Evolutionary conservation across 129 eudicot species (phyloP), one percentile per base, ranked within the genome.

Genomic region (Erigeron canadensis): DNA sequence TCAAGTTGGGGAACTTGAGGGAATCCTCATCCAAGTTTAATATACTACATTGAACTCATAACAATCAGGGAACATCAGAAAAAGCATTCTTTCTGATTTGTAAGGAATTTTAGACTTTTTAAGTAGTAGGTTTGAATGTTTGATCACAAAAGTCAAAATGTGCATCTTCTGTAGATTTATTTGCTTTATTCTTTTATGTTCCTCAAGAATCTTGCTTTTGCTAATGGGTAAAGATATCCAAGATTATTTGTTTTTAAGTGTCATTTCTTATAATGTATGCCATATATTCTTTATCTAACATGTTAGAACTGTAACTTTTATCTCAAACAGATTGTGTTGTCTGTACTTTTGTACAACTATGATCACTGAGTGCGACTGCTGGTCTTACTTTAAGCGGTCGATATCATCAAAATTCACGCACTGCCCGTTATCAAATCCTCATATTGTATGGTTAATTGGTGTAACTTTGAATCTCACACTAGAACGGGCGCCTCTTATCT

Each of bases 161-260:
- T 6, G 63, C 63, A 77, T 42, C 56, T 60, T 40, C 57, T 69
- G 71, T 44, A 41, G 60, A 69, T 77, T 15, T 58, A 76, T 58
- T 43, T 77, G 53, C 66, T 62, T 70, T 70, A 70, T 6, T 41
- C 65, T 40, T 41, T 70, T 42, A 70, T 63, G 72, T 51, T 63
- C 81, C 64, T 53, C 81, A 58, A 77, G 75, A 50, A 63, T 70
- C 60, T 71, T 77, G 81, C 81, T 77, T 77, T 78, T 65, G 76
- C 60, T 53, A 61, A 18, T 63, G 67, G 66, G 51, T 53, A 48
- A 77, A 64, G 77, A 78, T 63, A 53, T 72, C 71, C 72, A 63
- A 64, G 50, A 54, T 78, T 60, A 75, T 55, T 50, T 64, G 54
- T 41, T 28, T 28, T 28, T 28, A 28, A 53, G n/a, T 64, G 39